Conservation (phyloP, 768 basidiomycete species). For the Roridomyces roridus region DNA sequence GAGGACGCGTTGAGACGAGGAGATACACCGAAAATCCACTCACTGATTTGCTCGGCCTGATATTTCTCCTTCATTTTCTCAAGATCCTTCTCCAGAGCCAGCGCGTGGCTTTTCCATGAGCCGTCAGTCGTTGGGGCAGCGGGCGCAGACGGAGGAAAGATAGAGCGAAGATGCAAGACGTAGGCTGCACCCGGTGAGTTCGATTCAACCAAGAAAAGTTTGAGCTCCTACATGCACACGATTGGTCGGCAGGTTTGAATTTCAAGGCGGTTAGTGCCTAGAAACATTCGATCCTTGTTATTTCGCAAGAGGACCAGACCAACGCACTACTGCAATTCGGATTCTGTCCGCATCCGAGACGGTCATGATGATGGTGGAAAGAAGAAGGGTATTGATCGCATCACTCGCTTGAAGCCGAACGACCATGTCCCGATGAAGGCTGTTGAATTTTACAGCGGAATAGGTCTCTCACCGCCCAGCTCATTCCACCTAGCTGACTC, state of each 20-base stretch:
- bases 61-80: conserved; percentile 32
- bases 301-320: not conserved
- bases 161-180: conserved; percentile 7
- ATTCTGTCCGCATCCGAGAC: conserved; percentile 37
- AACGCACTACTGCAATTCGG: conserved; percentile 49
- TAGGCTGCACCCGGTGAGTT: conserved; percentile 5
- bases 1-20: conserved; percentile 18
- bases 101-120: conserved; percentile 15
- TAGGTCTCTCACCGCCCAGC: conserved; percentile 58
- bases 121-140: conserved; percentile 8
- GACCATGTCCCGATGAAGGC: conserved; percentile 30
- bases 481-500: not conserved
- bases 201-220: not conserved
- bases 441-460: conserved; percentile 82
- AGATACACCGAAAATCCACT: not conserved
- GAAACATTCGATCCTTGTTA: not conserved
- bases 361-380: conserved; percentile 5
- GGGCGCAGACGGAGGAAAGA: conserved; percentile 7
- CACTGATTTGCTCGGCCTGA: conserved; percentile 50
- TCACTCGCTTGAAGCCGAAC: conserved; percentile 3
- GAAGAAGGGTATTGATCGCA: conserved; percentile 1
- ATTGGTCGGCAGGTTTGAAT: not conserved
- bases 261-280: not conserved
- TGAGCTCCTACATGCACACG: not conserved
- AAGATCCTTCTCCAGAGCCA: conserved; percentile 16